Evolutionary conservation across 2,329 filamentous ascomycete species (phyloP).

Genomic region (Periglandula ipomoeae): DNA sequence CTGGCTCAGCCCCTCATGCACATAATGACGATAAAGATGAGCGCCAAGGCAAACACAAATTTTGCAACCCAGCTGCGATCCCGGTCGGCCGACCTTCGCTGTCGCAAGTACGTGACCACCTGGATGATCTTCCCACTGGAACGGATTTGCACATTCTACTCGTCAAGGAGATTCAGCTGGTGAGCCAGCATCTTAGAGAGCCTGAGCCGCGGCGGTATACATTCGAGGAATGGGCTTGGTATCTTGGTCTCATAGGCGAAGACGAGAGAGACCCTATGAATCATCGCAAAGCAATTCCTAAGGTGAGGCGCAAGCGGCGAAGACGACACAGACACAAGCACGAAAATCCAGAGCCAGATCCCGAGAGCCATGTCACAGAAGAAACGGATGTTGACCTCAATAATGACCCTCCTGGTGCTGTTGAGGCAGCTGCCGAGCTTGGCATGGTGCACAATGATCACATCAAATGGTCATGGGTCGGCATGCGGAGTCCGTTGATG

Average conservation of each 20-base stretch:
- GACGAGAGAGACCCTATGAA: slow-evolving; percentile 43
- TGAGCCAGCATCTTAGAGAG: slow-evolving; percentile 53
- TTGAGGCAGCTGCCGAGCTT: slow-evolving; percentile 3
- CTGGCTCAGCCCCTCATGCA: neutral
- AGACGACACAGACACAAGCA: slow-evolving; percentile 4
- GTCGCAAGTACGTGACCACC: slow-evolving; percentile 26
- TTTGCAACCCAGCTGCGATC: slow-evolving; percentile 2
- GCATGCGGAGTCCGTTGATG: slow-evolving; percentile 59
- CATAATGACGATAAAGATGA: neutral
- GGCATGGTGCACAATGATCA: slow-evolving; percentile 20
- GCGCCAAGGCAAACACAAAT: slow-evolving; percentile 7
- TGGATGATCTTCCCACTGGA: slow-evolving; percentile 30
- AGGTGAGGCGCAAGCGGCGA: slow-evolving; percentile 12
- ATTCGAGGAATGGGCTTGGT: slow-evolving; percentile 83
- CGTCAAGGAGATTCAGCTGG: slow-evolving; percentile 59
- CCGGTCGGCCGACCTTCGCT: slow-evolving; percentile 20
- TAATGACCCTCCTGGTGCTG: slow-evolving; percentile 1
- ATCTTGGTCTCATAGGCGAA: slow-evolving; percentile 66
- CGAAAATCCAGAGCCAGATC: neutral
- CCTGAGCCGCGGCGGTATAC: slow-evolving; percentile 54
- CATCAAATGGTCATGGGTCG: slow-evolving; percentile 63
- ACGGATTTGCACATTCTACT: slow-evolving; percentile 55
- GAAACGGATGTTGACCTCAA: neutral
- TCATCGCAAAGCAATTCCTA: slow-evolving; percentile 34
- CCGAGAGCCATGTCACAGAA: neutral